Evolutionary conservation across 352 stramenopile genomes (phyloP).

Genomic region (Discostella stelligera): DNA sequence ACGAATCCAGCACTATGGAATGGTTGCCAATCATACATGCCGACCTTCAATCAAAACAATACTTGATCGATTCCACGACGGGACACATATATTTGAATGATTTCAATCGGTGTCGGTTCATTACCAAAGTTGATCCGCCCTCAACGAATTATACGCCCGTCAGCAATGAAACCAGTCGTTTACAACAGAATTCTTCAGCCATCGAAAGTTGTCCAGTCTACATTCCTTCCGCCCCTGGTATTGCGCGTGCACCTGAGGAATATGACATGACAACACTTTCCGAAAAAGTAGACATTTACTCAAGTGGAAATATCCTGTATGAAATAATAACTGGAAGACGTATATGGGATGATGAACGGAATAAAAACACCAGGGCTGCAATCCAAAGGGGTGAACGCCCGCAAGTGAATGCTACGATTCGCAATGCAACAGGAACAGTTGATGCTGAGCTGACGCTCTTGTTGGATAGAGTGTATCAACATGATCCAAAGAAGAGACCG

Average conservation of each 20-base stretch:
- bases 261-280: slow-evolving; percentile 55
- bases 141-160: not conserved
- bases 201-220: slow-evolving; percentile 54
- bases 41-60: slow-evolving; percentile 74
- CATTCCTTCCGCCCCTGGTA: slow-evolving; percentile 63
- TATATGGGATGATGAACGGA: slow-evolving; percentile 43
- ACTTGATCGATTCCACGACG: slow-evolving; percentile 52
- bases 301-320: slow-evolving; percentile 69
- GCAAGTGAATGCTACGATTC: slow-evolving; percentile 38
- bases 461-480: slow-evolving; percentile 52
- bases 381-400: slow-evolving; percentile 50
- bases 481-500: slow-evolving; percentile 47
- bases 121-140: slow-evolving; percentile 49
- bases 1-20: slow-evolving; percentile 26
- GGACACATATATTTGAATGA: slow-evolving; percentile 74
- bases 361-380: slow-evolving; percentile 31
- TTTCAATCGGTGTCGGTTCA: slow-evolving; percentile 80
- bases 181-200: not conserved
- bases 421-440: slow-evolving; percentile 21
- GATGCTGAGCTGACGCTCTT: slow-evolving; percentile 49
- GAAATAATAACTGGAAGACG: slow-evolving; percentile 67
- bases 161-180: slow-evolving; percentile 11
- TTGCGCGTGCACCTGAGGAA: slow-evolving; percentile 69
- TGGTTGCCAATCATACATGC: slow-evolving; percentile 70
- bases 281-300: slow-evolving; percentile 73